Base-by-base conservation (phyloP, 2,329 filamentous ascomycete genomes). In the Nemania diffusa region DNA sequence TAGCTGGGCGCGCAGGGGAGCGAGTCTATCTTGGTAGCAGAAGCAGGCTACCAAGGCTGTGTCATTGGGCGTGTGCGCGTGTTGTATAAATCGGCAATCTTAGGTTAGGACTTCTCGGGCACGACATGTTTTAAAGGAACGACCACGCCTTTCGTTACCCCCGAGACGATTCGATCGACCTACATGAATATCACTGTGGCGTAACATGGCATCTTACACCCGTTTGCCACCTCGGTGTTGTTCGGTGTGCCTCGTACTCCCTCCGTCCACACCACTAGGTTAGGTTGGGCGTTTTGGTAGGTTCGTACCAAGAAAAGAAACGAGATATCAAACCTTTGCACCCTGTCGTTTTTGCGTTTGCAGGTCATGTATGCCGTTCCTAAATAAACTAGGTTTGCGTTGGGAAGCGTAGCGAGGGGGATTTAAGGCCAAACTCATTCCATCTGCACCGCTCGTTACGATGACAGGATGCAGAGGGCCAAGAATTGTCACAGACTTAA, bases 151-250 rank as follows among this genome's bases (percentile, higher is more conserved):
- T 44, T 44, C n/a, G 56, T 55, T 64, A 57, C 37, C 48, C 46
- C 66, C 57, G 65, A 72, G 68, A 63, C 69, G 62, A 72, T 70
- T 73, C 67, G 69, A 72, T 74, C 67, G 59, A 62, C 68, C 51
- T 65, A 50, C 69, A 56, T 64, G 32, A 61, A 57, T 56, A 69
- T 63, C 72, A 69, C 69, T 70, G 73, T 66, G 57, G 57, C 61
- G 65, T 65, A 65, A 64, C 57, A 61, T 64, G 51, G 57, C 69
- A 67, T 64, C 61, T 55, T 57, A 70, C 60, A 58, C 42, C 42
- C 42, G 62, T 60, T 62, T 44, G 61, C 55, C 51, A 65, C 65
- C 63, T 68, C 61, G 46, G 57, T 69, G 27, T 46, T 22, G 50
- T 59, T 50, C 55, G 59, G 63, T 58, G 37, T 50, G 24, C 27